Evolutionary conservation across 768 basidiomycete genomes (phyloP).

Genomic region (Auriscalpium vulgare): DNA sequence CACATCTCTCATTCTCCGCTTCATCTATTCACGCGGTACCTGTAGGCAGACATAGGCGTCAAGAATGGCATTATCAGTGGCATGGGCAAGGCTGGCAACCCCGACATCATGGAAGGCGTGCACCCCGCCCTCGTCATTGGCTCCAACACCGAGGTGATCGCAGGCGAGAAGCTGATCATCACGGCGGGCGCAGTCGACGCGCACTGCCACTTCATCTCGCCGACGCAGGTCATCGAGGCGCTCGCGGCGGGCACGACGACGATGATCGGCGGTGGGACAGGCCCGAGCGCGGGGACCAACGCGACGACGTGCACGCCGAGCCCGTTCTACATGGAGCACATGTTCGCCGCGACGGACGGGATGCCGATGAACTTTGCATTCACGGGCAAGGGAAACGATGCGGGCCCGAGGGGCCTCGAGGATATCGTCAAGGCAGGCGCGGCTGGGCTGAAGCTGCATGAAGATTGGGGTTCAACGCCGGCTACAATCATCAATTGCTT

Average conservation of each 20-base stretch:
- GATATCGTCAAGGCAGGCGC: constrained; percentile 83
- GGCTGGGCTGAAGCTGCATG: constrained; percentile 88
- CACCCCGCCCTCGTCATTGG: constrained; percentile 70
- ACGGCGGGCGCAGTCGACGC: constrained; percentile 92
- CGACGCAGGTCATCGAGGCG: constrained; percentile 85
- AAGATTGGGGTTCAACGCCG: constrained; percentile 95
- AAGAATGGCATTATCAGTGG: constrained; percentile 75
- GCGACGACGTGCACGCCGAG: constrained; percentile 95
- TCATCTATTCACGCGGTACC: background rate
- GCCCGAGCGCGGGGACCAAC: constrained; percentile 81
- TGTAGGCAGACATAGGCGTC: constrained; percentile 90
- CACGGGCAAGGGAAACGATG: constrained; percentile 96
- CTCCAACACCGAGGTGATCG: constrained; percentile 90
- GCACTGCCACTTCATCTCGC: constrained; percentile 93
- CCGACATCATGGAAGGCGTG: constrained; percentile 83
- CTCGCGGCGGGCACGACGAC: constrained; percentile 82
- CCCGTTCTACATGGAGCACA: constrained; percentile 80
- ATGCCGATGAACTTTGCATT: constrained; percentile 90
- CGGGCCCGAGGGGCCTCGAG: constrained; percentile 61
- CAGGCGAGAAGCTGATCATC: constrained; percentile 89
- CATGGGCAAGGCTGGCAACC: constrained; percentile 97
- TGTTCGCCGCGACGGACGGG: constrained; percentile 88
- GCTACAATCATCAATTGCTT: constrained; percentile 69
- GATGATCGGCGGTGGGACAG: constrained; percentile 94
- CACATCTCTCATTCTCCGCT: no score